Conservation (phyloP, 1,284 basidiomycete genomes). For the Apiotrichum sp. region DNA sequence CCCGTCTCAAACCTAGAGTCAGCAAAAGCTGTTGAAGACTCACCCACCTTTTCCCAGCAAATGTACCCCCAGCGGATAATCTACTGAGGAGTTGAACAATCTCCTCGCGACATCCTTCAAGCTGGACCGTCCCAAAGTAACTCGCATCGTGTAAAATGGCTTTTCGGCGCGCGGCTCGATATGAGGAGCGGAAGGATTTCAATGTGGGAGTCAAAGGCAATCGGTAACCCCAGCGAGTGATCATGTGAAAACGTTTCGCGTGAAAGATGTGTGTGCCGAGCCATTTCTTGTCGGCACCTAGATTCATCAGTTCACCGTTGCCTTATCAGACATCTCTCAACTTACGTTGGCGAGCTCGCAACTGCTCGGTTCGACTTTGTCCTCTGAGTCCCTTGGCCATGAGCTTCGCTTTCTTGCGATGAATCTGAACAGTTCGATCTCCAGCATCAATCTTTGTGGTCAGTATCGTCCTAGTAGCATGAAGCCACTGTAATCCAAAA, state of each 20-base stretch:
- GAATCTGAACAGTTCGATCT: slow-evolving; percentile 54
- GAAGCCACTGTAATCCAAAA: slow-evolving; percentile 11
- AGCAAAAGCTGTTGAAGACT: not conserved
- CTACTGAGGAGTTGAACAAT: slow-evolving; percentile 54
- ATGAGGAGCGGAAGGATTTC: slow-evolving; percentile 80
- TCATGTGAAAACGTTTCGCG: slow-evolving; percentile 88
- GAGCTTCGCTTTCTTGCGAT: slow-evolving; percentile 47
- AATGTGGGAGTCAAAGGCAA: slow-evolving; percentile 79
- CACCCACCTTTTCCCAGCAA: slow-evolving; percentile 34
- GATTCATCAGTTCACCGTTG: slow-evolving; percentile 28
- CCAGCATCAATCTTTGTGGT: slow-evolving; percentile 65
- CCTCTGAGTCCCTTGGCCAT: slow-evolving; percentile 28
- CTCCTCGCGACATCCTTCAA: slow-evolving; percentile 58
- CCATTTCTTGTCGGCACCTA: slow-evolving; percentile 72
- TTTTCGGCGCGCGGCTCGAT: slow-evolving; percentile 73
- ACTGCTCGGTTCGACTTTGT: slow-evolving; percentile 29
- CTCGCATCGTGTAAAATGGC: slow-evolving; percentile 82
- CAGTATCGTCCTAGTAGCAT: not conserved
- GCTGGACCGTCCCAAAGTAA: slow-evolving; percentile 67
- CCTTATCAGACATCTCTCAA: not conserved
- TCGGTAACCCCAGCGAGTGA: slow-evolving; percentile 79
- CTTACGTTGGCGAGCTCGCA: slow-evolving; percentile 31
- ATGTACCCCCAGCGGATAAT: slow-evolving; percentile 36
- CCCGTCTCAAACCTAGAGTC: slow-evolving; percentile 57
- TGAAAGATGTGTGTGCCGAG: slow-evolving; percentile 92